Evolutionary conservation across 2,329 filamentous ascomycete genomes (phyloP).

Genomic region (Alternaria angustiovoidea): DNA sequence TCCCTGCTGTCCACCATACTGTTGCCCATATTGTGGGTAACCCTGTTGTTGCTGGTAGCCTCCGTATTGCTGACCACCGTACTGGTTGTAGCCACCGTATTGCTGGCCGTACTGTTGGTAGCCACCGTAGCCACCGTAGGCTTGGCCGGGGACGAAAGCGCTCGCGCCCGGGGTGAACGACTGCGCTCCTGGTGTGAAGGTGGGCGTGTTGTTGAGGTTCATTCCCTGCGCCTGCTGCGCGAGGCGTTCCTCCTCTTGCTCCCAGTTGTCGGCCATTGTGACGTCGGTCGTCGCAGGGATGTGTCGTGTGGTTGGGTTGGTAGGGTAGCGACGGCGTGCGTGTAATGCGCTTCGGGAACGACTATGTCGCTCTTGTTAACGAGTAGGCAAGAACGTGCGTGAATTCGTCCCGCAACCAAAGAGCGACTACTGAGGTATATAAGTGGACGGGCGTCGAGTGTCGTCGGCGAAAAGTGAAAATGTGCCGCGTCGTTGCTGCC

Average conservation of each 20-base stretch:
- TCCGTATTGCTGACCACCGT: slow-evolving; percentile 54
- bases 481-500: slow-evolving; percentile 32
- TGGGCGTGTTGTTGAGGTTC: slow-evolving; percentile 39
- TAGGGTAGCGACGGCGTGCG: slow-evolving; percentile 1
- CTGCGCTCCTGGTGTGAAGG: slow-evolving; percentile 25
- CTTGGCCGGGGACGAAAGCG: slow-evolving; percentile 16
- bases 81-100: slow-evolving; percentile 66
- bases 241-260: slow-evolving; percentile 88
- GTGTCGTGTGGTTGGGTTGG: slow-evolving; percentile 10
- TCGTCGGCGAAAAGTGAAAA: slow-evolving; percentile 32
- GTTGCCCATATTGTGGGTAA: slow-evolving; percentile 39
- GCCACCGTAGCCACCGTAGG: slow-evolving; percentile 61
- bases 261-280: slow-evolving; percentile 87
- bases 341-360: neutral
- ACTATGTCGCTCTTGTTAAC: neutral
- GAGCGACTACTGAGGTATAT: slow-evolving; percentile 17
- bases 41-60: slow-evolving; percentile 57
- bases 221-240: slow-evolving; percentile 67
- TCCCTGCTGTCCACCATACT: slow-evolving; percentile 56
- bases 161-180: slow-evolving; percentile 16
- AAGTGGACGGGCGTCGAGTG: slow-evolving; percentile 10
- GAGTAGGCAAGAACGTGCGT: neutral
- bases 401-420: slow-evolving; percentile 7
- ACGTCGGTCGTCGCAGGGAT: slow-evolving; percentile 20
- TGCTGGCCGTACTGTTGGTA: slow-evolving; percentile 65